Conservation (phyloP, 371 early-diverging fungal species). For the Zychaea mexicana region DNA sequence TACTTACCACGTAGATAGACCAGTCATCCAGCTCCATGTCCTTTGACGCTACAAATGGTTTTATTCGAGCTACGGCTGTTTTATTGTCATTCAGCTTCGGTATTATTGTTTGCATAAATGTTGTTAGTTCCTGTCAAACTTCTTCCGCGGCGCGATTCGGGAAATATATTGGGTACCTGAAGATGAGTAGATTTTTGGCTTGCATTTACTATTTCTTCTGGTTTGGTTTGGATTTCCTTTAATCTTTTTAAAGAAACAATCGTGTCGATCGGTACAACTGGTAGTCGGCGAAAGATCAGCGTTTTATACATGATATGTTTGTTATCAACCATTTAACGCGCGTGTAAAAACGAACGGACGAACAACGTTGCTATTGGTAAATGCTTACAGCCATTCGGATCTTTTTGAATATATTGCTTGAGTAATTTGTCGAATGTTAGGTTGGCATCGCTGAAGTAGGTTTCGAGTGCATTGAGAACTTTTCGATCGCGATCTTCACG, state of each 20-base stretch:
- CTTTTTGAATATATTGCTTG: slow-evolving; percentile 22
- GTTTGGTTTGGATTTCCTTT: slow-evolving; percentile 18
- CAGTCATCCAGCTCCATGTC: slow-evolving; percentile 37
- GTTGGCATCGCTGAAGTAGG: slow-evolving; percentile 47
- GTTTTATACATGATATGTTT: not conserved
- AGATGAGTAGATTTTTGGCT: slow-evolving; percentile 12
- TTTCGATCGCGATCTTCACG: slow-evolving; percentile 11
- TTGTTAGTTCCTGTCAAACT: not conserved
- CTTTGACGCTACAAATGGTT: slow-evolving; percentile 30
- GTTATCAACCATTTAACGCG: no score
- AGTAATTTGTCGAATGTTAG: slow-evolving; percentile 43
- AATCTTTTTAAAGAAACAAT: slow-evolving; percentile 23
- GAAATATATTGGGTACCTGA: slow-evolving; percentile 1
- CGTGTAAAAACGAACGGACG: no score
- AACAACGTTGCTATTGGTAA: not conserved
- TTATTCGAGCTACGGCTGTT: slow-evolving; percentile 30
- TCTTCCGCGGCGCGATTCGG: no score
- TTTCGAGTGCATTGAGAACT: slow-evolving; percentile 33
- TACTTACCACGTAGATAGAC: slow-evolving; percentile 43
- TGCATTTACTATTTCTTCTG: slow-evolving; percentile 30
- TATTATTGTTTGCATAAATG: not conserved
- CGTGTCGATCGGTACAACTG: slow-evolving; percentile 30
- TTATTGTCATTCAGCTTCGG: slow-evolving; percentile 8
- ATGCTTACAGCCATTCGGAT: slow-evolving; percentile 32
- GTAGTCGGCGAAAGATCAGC: no score